Evolutionary conservation across 129 eudicot species (phyloP).

Genomic region (Lactuca saligna): DNA sequence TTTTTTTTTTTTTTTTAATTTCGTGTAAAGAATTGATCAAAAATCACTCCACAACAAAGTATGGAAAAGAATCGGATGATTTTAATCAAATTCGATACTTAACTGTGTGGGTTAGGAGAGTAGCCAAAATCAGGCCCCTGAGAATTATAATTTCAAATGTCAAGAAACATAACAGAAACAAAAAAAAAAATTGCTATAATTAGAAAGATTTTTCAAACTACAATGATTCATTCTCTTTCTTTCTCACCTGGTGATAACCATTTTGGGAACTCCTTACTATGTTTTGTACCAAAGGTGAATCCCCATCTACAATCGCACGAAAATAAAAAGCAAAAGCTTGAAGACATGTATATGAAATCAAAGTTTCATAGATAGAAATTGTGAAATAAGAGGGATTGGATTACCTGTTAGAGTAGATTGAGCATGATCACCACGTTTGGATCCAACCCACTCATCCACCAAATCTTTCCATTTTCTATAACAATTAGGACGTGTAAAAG

Average conservation of each 20-base stretch:
- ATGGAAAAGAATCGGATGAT: conserved; percentile 24
- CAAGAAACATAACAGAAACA: neutral
- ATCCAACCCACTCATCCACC: conserved; percentile 95
- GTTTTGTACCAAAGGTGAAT: conserved; percentile 63
- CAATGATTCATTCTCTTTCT: neutral
- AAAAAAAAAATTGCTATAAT: too few species aligned
- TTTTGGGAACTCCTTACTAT: conserved; percentile 48
- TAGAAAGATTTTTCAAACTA: too few species aligned
- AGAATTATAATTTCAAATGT: conserved; percentile 5
- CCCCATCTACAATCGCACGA: conserved; percentile 65
- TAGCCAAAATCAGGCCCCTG: conserved; percentile 93
- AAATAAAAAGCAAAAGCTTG: neutral
- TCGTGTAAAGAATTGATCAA: conserved; percentile 3
- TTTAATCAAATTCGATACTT: conserved; percentile 39
- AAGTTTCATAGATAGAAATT: too few species aligned
- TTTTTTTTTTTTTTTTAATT: neutral
- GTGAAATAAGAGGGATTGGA: too few species aligned
- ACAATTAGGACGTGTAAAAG: conserved; percentile 11
- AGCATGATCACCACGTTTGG: conserved; percentile 41
- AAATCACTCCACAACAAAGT: conserved; percentile 23
- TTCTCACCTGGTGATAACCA: conserved; percentile 64
- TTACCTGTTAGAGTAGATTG: conserved; percentile 62
- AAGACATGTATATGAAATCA: too few species aligned
- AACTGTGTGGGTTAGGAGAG: conserved; percentile 80
- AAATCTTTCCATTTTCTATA: conserved; percentile 88